phyloP scores from a whole-genome alignment of 2,329 filamentous ascomycete species.

The Verticillium nubilum region DNA sequence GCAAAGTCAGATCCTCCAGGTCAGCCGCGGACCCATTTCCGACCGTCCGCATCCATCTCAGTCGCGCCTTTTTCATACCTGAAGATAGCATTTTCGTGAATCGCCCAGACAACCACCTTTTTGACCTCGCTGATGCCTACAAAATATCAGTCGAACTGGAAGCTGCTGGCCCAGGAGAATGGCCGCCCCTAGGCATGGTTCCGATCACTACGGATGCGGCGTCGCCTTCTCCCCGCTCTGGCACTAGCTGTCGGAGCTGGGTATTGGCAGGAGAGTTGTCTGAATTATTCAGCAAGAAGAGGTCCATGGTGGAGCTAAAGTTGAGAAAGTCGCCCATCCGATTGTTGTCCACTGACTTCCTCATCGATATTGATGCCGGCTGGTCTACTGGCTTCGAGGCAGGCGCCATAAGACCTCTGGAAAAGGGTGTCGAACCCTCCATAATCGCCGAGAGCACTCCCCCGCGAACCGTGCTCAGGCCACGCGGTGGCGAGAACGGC shows the following conservation, averaged over 20 bases:
- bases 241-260: slow-evolving; percentile 22
- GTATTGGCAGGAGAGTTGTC: slow-evolving; percentile 34
- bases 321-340: slow-evolving; percentile 14
- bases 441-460: slow-evolving; percentile 26
- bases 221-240: slow-evolving; percentile 2
- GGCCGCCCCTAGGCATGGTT: slow-evolving; percentile 43
- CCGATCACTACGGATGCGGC: not conserved
- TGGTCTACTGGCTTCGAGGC: slow-evolving; percentile 37
- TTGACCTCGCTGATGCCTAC: slow-evolving; percentile 45
- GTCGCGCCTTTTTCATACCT: slow-evolving; percentile 45
- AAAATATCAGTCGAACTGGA: slow-evolving; percentile 46
- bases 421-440: slow-evolving; percentile 37
- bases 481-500: slow-evolving; percentile 1
- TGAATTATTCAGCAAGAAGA: slow-evolving; percentile 33
- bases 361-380: slow-evolving; percentile 42
- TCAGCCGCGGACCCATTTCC: slow-evolving; percentile 39
- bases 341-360: slow-evolving; percentile 32
- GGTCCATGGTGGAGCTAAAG: slow-evolving; percentile 22
- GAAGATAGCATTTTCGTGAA: slow-evolving; percentile 45
- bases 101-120: slow-evolving; percentile 38
- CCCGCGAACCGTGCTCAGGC: not conserved
- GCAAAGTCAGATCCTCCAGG: slow-evolving; percentile 44
- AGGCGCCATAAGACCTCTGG: slow-evolving; percentile 21
- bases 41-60: slow-evolving; percentile 42
- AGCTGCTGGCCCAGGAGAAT: slow-evolving; percentile 40